phyloP scores from a whole-genome alignment of 768 basidiomycete species.

The Pleurotus platypus region DNA sequence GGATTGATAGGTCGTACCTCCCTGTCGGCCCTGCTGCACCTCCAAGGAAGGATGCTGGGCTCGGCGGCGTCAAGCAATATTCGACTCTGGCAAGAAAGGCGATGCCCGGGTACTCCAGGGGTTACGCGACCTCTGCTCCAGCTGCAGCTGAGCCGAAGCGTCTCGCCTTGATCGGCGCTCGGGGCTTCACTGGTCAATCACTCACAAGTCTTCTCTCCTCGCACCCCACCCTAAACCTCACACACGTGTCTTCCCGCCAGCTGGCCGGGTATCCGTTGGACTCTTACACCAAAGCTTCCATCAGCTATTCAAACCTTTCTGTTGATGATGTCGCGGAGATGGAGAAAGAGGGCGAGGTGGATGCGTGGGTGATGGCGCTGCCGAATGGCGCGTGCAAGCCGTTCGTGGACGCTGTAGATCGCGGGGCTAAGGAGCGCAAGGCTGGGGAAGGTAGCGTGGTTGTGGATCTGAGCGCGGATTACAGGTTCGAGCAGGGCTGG shows the following conservation, averaged over 20 bases:
- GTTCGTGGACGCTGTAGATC: conserved; percentile 92
- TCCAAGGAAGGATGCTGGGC: conserved; percentile 35
- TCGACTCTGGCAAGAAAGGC: conserved; percentile 52
- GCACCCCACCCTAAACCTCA: conserved; percentile 87
- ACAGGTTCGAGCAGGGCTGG: conserved; percentile 93
- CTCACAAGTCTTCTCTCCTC: conserved; percentile 79
- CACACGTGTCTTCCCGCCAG: conserved; percentile 96
- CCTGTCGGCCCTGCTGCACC: conserved; percentile 78
- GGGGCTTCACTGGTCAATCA: conserved; percentile 94
- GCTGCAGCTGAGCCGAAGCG: conserved; percentile 62
- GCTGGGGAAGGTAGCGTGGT: conserved; percentile 67
- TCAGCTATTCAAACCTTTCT: conserved; percentile 81
- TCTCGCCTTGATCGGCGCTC: conserved; percentile 92
- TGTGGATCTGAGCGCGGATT: conserved; percentile 92
- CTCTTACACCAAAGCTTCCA: conserved; percentile 71
- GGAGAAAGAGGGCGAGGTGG: conserved; percentile 87
- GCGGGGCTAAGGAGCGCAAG: conserved; percentile 56
- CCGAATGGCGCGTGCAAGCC: conserved; percentile 98
- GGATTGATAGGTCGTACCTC: conserved; percentile 87
- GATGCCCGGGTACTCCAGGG: conserved; percentile 30
- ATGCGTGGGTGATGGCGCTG: conserved; percentile 98
- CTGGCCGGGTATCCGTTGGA: conserved; percentile 78
- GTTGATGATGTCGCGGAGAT: conserved; percentile 77
- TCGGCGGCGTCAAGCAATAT: conserved; percentile 48
- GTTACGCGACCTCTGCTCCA: conserved; percentile 34